A percentile compares a stretch with the other conserved stretches of the same genome.
Conservation (phyloP, 306 rosid species). For the Lablab purpureus region DNA sequence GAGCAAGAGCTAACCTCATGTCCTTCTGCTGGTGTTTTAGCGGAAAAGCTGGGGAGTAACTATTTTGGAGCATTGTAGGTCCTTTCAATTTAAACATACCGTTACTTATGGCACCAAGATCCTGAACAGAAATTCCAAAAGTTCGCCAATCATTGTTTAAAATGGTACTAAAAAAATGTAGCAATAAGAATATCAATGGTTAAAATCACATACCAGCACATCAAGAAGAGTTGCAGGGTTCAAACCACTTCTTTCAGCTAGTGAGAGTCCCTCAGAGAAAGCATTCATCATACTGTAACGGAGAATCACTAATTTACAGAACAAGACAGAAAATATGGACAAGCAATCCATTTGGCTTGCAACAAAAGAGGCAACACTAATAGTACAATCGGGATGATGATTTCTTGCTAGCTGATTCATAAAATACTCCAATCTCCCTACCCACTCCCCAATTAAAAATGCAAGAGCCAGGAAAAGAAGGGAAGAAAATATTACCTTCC, state of each 20-base stretch:
- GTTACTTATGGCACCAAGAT: constrained; percentile 72
- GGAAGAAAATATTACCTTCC: constrained; percentile 70
- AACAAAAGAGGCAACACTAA: constrained; percentile 20
- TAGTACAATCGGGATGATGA: not conserved
- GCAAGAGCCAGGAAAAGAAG: not conserved
- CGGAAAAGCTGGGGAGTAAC: constrained; percentile 83
- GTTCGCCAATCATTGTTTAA: constrained; percentile 27
- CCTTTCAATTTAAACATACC: constrained; percentile 86
- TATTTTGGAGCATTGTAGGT: constrained; percentile 72
- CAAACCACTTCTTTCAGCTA: constrained; percentile 77
- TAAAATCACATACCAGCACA: constrained; percentile 64
- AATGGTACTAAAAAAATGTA: constrained; percentile 10
- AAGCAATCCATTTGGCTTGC: constrained; percentile 10
- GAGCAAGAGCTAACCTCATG: constrained; percentile 91
- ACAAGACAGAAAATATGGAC: constrained; percentile 28
- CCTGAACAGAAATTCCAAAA: constrained; percentile 64
- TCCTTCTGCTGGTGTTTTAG: constrained; percentile 94
- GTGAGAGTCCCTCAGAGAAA: constrained; percentile 82
- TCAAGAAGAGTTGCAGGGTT: constrained; percentile 75
- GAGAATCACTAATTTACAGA: constrained; percentile 26
- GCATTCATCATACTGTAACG: constrained; percentile 83
- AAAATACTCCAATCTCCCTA: not conserved
- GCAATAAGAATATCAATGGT: constrained; percentile 27
- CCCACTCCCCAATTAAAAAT: not conserved
- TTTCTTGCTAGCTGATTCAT: constrained; percentile 31